Base-by-base conservation (phyloP, 1,284 basidiomycete species). In the Crepidotus sp. region DNA sequence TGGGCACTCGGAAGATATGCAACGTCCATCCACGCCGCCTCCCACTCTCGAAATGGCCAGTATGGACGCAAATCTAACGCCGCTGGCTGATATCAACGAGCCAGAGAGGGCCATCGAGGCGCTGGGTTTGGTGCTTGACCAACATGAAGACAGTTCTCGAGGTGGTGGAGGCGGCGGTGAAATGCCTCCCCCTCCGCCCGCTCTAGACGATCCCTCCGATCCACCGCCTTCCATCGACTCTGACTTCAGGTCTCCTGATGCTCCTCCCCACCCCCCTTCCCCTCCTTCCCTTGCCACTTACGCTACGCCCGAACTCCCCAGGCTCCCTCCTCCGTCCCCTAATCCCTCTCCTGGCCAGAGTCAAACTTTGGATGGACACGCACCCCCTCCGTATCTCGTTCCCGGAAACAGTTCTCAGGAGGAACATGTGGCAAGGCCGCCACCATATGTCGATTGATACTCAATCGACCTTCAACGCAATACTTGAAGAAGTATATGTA, bases 121-220 rank as follows among this genome's bases (percentile, higher is more conserved):
- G 2, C 59, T 85, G 40, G 73, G 70, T 34, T 58, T 83, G 37
- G 73, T 73, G 14, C 61, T 79, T 30, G 77, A 77, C 49, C 73
- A 69, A 46, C 66, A 68, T 32, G 69, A 71, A 43, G 67, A 68
- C 45, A 58, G 56, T 29, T 50, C 59, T 21, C 57, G 53, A 50
- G 45, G 32, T 9, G 24, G 13, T 14, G 33, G 39, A 29, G 19
- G n/a, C 7, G 59, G 56, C 39, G 71, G 56, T 39, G 72, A 71
- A 45, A 66, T 66, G 19, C 84, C 82, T 0, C 85, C 84, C 0
- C 84, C 83, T 1, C 83, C 84, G 0, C 84, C 82, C 29, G 73
- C 80, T n/a, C 73, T 88, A 67, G 85, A 89, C 55, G 87, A 91
- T 61, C 87, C 87, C 17, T 81, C 81, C 1, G 83, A 87, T 59